Conservation (phyloP, 2,329 filamentous ascomycete genomes). For the Coniochaeta sp. region DNA sequence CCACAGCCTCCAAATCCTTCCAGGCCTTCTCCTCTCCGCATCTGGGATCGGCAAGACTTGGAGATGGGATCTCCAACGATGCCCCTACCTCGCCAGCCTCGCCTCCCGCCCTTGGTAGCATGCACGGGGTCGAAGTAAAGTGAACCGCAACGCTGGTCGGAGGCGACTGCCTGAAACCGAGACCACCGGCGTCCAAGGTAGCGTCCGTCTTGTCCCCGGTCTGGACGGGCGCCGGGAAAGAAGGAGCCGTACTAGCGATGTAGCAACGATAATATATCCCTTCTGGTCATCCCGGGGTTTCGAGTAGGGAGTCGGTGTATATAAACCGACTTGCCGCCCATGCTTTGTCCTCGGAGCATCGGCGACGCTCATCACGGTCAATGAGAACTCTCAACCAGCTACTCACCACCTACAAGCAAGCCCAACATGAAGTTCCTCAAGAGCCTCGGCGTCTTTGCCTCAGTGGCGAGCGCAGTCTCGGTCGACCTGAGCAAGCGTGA, state of each 20-base stretch:
- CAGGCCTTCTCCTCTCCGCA: background rate
- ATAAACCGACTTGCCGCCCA: background rate
- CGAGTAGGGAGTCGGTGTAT: background rate
- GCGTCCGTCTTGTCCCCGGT: background rate
- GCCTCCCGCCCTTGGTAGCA: background rate
- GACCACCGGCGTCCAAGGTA: background rate
- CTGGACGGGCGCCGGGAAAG: background rate
- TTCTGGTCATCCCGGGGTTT: background rate
- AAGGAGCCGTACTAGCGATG: background rate
- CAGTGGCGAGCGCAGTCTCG: conserved; percentile 27
- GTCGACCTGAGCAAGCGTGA: conserved; percentile 27
- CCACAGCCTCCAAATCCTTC: background rate
- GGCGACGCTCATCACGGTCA: background rate
- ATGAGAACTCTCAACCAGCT: too few species aligned
- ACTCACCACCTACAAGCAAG: background rate
- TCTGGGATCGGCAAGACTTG: background rate
- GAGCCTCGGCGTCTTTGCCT: conserved; percentile 25
- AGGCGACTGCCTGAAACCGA: background rate
- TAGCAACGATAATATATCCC: background rate
- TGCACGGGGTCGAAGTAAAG: background rate
- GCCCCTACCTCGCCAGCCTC: too few species aligned
- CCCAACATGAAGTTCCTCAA: conserved; percentile 31
- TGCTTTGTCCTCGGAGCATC: background rate
- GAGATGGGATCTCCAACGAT: background rate
- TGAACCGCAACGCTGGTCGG: background rate